Evolutionary conservation across 768 basidiomycete genomes (phyloP).

Genomic region (Crassisporium funariophilum): DNA sequence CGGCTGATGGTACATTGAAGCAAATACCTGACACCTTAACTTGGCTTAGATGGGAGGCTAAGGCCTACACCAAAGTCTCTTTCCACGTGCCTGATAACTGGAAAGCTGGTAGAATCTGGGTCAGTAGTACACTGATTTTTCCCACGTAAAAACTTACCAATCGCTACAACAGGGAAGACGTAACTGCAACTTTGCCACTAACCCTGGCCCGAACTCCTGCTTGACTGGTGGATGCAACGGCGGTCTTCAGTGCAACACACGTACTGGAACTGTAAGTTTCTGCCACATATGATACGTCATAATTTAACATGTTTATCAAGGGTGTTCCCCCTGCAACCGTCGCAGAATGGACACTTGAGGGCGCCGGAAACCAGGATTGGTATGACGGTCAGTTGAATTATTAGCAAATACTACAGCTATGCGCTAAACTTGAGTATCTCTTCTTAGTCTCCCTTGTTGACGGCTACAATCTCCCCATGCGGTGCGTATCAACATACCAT

Average conservation of each 20-base stretch:
- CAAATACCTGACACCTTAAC: not conserved
- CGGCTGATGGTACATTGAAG: no score
- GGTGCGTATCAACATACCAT: slow-evolving; percentile 9
- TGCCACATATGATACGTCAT: not conserved
- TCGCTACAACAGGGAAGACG: slow-evolving; percentile 62
- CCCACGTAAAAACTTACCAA: no score
- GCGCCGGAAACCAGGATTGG: no score
- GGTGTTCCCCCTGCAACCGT: slow-evolving; percentile 67
- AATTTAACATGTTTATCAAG: slow-evolving; percentile 14
- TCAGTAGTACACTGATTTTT: slow-evolving; percentile 16
- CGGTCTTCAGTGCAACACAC: slow-evolving; percentile 53
- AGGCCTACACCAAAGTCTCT: slow-evolving; percentile 36
- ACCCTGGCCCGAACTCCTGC: slow-evolving; percentile 57
- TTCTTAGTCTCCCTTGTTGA: slow-evolving; percentile 72
- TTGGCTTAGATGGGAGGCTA: slow-evolving; percentile 42
- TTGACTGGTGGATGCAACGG: slow-evolving; percentile 66
- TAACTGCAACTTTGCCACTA: slow-evolving; percentile 57
- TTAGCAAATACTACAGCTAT: no score
- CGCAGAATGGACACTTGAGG: slow-evolving; percentile 63
- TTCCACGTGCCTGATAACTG: slow-evolving; percentile 64
- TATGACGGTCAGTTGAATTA: no score
- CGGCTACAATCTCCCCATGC: slow-evolving; percentile 64
- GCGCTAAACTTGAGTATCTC: no score
- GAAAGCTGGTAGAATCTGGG: slow-evolving; percentile 62
- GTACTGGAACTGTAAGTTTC: slow-evolving; percentile 51